Conservation (phyloP, 2,329 filamentous ascomycete species). For the Ascochyta rabiei region DNA sequence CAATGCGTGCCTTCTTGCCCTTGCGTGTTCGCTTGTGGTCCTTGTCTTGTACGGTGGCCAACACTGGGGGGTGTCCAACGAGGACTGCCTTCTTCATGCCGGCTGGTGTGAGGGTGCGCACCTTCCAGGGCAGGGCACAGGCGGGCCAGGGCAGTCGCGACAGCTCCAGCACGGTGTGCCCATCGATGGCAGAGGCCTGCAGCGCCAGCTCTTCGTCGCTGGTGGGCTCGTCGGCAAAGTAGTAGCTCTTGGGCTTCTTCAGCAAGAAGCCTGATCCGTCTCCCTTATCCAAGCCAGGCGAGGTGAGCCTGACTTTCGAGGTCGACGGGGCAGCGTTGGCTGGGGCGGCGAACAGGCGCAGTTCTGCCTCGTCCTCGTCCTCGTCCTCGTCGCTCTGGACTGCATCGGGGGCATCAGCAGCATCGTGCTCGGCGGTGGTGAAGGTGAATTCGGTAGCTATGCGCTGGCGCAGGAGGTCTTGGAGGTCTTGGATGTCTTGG, state of each 20-base stretch:
- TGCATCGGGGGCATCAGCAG: slow-evolving; percentile 1
- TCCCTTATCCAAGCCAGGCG: slow-evolving; percentile 31
- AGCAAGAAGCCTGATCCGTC: slow-evolving; percentile 36
- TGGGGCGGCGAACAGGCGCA: slow-evolving; percentile 43
- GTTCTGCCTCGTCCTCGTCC: slow-evolving; percentile 41
- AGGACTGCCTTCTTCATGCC: slow-evolving; percentile 41
- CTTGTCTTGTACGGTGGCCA: slow-evolving; percentile 30
- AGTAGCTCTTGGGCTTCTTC: slow-evolving; percentile 42
- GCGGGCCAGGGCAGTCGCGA: slow-evolving; percentile 42
- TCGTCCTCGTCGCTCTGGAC: slow-evolving; percentile 35
- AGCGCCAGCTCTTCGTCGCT: slow-evolving; percentile 31
- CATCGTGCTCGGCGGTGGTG: slow-evolving; percentile 18
- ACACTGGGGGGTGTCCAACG: slow-evolving; percentile 33
- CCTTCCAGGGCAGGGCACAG: slow-evolving; percentile 46
- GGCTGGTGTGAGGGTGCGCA: slow-evolving; percentile 34
- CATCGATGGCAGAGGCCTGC: slow-evolving; percentile 37
- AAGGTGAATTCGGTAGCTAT: slow-evolving; percentile 33
- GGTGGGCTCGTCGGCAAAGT: slow-evolving; percentile 40
- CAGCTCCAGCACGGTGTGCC: slow-evolving; percentile 35
- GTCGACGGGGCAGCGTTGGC: slow-evolving; percentile 27
- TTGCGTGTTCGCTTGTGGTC: slow-evolving; percentile 38
- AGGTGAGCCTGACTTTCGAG: slow-evolving; percentile 41
- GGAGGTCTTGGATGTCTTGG: slow-evolving; percentile 15
- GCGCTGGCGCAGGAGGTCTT: slow-evolving; percentile 38
- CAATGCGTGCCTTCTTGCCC: slow-evolving; percentile 46